phyloP scores from a whole-genome alignment of 2,329 filamentous ascomycete genomes.

The Kalmusia sp. region DNA sequence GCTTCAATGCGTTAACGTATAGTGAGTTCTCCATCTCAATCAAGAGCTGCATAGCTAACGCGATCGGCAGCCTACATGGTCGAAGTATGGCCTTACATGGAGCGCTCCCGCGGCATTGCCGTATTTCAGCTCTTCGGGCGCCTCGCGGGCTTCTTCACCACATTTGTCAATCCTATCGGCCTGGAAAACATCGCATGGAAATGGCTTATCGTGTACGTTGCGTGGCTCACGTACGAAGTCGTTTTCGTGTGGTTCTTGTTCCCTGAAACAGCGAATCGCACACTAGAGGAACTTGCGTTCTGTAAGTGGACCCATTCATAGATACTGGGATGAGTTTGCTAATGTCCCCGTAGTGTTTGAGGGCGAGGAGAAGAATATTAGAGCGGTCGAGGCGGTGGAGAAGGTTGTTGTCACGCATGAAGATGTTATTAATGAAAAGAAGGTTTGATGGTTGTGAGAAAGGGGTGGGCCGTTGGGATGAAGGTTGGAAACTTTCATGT shows the following conservation, averaged over 20 bases:
- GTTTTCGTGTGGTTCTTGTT: slow-evolving; percentile 70
- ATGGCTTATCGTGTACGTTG: slow-evolving; percentile 66
- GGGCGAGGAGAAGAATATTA: slow-evolving; percentile 21
- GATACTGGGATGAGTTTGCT: neutral
- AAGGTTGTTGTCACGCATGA: slow-evolving; percentile 24
- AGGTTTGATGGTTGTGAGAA: slow-evolving; percentile 9
- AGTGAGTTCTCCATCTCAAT: slow-evolving; percentile 31
- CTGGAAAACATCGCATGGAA: slow-evolving; percentile 68
- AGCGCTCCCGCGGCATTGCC: slow-evolving; percentile 54
- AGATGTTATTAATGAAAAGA: slow-evolving; percentile 12
- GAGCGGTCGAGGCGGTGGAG: slow-evolving; percentile 24
- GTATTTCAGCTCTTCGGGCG: slow-evolving; percentile 69
- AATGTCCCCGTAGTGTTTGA: slow-evolving; percentile 25
- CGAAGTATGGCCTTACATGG: slow-evolving; percentile 55
- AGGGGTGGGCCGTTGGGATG: slow-evolving; percentile 7
- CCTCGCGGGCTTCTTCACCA: slow-evolving; percentile 65
- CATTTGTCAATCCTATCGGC: slow-evolving; percentile 66
- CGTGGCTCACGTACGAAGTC: slow-evolving; percentile 66
- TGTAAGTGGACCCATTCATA: slow-evolving; percentile 16
- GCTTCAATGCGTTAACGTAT: slow-evolving; percentile 68
- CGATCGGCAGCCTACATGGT: slow-evolving; percentile 56
- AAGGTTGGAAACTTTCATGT: neutral
- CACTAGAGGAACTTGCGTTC: slow-evolving; percentile 69
- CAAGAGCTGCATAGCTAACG: neutral
- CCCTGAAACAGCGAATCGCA: slow-evolving; percentile 72